Conservation (phyloP, 352 stramenopile species). For the Phytophthora citricola region DNA sequence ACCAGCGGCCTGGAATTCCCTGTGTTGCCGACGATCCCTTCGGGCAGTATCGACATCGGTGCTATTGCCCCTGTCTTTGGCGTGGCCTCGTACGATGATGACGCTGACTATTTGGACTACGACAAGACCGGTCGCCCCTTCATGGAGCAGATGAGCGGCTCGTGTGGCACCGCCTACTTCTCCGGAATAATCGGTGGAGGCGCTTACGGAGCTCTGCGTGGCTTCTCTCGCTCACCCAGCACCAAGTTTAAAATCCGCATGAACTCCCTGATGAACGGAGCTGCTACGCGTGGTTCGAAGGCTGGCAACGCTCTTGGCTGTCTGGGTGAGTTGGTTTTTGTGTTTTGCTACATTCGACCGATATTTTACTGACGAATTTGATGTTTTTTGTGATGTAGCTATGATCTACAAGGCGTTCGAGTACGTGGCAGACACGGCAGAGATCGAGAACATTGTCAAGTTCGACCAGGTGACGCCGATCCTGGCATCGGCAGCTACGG, state of each 20-base stretch:
- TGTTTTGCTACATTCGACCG: neutral
- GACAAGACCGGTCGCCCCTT: constrained; percentile 85
- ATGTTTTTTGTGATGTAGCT: constrained; percentile 40
- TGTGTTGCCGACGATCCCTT: constrained; percentile 76
- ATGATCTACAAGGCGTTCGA: constrained; percentile 91
- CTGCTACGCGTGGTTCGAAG: constrained; percentile 81
- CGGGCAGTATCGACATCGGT: constrained; percentile 81
- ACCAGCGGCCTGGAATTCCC: constrained; percentile 71
- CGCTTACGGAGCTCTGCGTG: constrained; percentile 66
- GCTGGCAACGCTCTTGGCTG: constrained; percentile 85
- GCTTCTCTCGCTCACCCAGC: constrained; percentile 76
- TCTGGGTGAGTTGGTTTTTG: constrained; percentile 52
- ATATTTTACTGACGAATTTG: constrained; percentile 14
- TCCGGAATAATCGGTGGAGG: constrained; percentile 85
- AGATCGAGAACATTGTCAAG: constrained; percentile 85
- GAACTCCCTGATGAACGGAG: constrained; percentile 90
- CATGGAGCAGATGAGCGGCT: constrained; percentile 85
- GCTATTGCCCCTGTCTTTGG: constrained; percentile 89
- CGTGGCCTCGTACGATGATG: constrained; percentile 77
- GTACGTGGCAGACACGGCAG: constrained; percentile 77
- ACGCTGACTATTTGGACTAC: constrained; percentile 89
- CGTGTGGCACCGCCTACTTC: constrained; percentile 85
- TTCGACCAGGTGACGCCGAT: constrained; percentile 88
- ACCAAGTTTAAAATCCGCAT: constrained; percentile 91
- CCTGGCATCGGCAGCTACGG: constrained; percentile 79